Evolutionary conservation across 345 rosid species (phyloP), one percentile per base, ranked within the genome.

Genomic region (Rhodamnia argentea): DNA sequence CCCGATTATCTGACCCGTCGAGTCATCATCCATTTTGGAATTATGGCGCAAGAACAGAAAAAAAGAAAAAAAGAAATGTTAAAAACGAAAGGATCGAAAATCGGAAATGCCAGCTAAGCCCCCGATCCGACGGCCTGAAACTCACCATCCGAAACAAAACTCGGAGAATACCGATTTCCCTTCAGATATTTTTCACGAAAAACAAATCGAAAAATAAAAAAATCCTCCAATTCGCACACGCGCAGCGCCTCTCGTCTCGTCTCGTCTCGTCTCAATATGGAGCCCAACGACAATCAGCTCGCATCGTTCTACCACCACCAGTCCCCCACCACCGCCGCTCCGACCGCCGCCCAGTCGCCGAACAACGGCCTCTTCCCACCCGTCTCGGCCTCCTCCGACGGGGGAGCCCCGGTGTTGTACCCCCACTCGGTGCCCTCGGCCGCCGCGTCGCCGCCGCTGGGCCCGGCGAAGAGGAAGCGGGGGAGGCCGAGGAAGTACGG

Each of bases 401-500:
- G 89, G 10, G 92, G 83, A 5, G 58, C 92, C 54, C 93, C 85
- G 83, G 57, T 92, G 90, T 87, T 92, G 58, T 92, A 88, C 84
- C 93, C 96, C 18, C 96, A 91, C 93, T 91, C 98, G 2, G 92
- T 93, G 26, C 92, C 99, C 29, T 86, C 93, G 3, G 91, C 96
- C 7, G 95, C 92, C 52, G 92, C 92, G 85, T 89, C 91, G 53
- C 92, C 92, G 27, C 93, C 94, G 44, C 89, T 91, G 83, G 96
- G 94, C 88, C 89, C 94, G 0, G 89, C 94, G 6, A 92, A 90
- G 92, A 90, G 96, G 91, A 97, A 93, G 94, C 90, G 99, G 40
- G 99, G 99, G 7, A 88, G 99, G 62, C 99, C 99, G 13, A 90
- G 99, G 91, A 97, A 97, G 96, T 96, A 97, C 84, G 99, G 93